Base-by-base conservation (phyloP, 768 basidiomycete species). In the Xerocomellus chrysenteron region DNA sequence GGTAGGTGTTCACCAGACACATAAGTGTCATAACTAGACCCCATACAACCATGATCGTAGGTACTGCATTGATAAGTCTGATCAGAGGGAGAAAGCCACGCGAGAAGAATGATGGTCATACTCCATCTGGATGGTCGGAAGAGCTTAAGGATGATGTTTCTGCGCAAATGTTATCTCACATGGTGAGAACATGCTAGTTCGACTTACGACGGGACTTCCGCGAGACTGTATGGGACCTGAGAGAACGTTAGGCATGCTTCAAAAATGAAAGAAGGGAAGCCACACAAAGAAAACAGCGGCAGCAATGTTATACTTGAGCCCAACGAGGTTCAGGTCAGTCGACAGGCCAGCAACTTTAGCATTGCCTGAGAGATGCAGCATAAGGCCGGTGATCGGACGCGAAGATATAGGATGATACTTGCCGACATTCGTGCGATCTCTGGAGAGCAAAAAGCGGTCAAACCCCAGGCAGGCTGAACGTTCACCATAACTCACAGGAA, bases 351-450 rank as follows among this genome's bases (percentile, higher is more conserved):
- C 79, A 30, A 82, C 68, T 63, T 67, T 64, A 2, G 76, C 76
- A 40, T 77, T 77, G 37, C 71, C 76, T 76, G n/a, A n/a, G n/a
- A 50, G 13, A 39, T 13, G 8, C 46, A 13, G 43, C 10, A 5
- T 65, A 13, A 57, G 52, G 26, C 26, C 8, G 12, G 11, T 10
- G 41, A 26, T 26, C 21, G 50, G 17, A 47, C 12, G n/a, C 1
- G 39, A 24, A 41, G 39, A 26, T 1, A 5, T 19, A 21, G 13
- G 39, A 44, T 28, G 14, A 5, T 13, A 63, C 68, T 69, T 61
- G 49, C 78, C 78, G 48, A 80, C 68, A 58, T 78, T 80, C 47
- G 72, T 64, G 16, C 79, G 75, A 57, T 80, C 79, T 30, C 75
- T 76, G 45, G 26, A 26, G 26, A 26, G 26, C 5, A 26, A 26